Evolutionary conservation across 352 stramenopile genomes (phyloP), one percentile per base, ranked within the genome.

Genomic region (Albugo candida): DNA sequence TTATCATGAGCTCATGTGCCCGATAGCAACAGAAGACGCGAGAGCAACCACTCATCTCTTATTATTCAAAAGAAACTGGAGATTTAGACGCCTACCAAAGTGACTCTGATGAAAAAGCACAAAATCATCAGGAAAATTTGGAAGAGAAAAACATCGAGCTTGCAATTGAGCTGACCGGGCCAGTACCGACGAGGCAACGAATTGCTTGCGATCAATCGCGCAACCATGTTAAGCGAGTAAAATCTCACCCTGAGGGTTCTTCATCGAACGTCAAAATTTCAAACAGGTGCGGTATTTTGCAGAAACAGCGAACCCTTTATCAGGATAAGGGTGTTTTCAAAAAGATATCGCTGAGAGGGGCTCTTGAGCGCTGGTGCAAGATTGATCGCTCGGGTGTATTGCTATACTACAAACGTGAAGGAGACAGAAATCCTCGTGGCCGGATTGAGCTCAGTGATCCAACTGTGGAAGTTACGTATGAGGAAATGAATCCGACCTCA

Each of bases 341-440:
- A 14, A 84, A 84, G 48, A 85, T 88, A 66, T 24, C 74, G 1
- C 41, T 88, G 11, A 67, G 72, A 18, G 76, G 76, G 8, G 67
- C 82, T 47, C 70, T 72, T 0, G 72, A 85, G 11, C 68, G 76
- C 17, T 88, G 70, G 64, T 88, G 67, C 49, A 63, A 63, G 36
- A 72, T 88, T 27, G 70, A 88, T 38, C 54, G 66, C 0, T 61
- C 65, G 11, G 76, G 76, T 24, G 67, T 65, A 41, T 55, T 88
- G 21, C 55, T 63, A 11, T 88, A 88, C 53, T 88, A 80, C 69
- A 88, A 88, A 60, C 67, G 67, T 16, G 72, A 84, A 57, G 62
- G 67, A 13, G 76, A 88, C 52, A 72, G 70, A 10, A 71, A 85
- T 36, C 58, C 73, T 16, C 76, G 76, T 43, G 76, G 76, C 8